These are phyloP conservation scores for Epicoccum nigrum DNA, from an alignment of 2,329 filamentous ascomycete species.

Conservation along the genomic window DNA sequence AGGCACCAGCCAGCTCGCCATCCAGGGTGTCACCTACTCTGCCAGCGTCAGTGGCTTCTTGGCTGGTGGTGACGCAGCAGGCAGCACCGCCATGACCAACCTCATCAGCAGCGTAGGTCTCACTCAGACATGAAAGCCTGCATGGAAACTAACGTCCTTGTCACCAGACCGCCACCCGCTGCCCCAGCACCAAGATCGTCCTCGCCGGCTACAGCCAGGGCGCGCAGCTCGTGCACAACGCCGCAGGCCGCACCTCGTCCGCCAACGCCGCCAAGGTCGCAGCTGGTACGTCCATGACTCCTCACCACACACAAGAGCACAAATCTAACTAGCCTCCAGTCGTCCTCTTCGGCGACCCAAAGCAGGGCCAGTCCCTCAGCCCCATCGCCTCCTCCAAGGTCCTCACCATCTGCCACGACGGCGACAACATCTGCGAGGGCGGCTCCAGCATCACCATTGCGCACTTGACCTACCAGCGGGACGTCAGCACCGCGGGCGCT, in stretches of 20 bases:
- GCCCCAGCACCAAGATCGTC: conserved; percentile 31
- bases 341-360: conserved; percentile 45
- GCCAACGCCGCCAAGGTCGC: conserved; percentile 22
- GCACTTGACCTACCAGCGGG: conserved; percentile 24
- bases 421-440: conserved; percentile 38
- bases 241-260: conserved; percentile 34
- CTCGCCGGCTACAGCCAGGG: conserved; percentile 41
- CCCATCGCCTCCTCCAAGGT: conserved; percentile 30
- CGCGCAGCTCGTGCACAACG: conserved; percentile 52
- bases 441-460: conserved; percentile 14
- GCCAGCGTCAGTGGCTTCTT: conserved; percentile 53
- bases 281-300: conserved; percentile 17
- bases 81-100: conserved; percentile 51
- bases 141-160: too few relatives aligned
- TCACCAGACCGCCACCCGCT: conserved; percentile 23
- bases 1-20: conserved; percentile 50
- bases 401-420: conserved; percentile 37
- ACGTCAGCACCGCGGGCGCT: conserved; percentile 17
- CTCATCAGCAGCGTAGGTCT: conserved; percentile 37
- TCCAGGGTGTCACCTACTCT: conserved; percentile 62
- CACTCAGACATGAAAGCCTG: too few relatives aligned
- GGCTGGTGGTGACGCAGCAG: conserved; percentile 52
- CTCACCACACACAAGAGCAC: background rate
- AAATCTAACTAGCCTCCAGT: conserved; percentile 18
- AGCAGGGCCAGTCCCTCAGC: conserved; percentile 35